A percentile compares a stretch with the other conserved stretches of the same genome.
phyloP scores from a whole-genome alignment of 139 green algal genomes.

The Volvox reticuliferus region DNA sequence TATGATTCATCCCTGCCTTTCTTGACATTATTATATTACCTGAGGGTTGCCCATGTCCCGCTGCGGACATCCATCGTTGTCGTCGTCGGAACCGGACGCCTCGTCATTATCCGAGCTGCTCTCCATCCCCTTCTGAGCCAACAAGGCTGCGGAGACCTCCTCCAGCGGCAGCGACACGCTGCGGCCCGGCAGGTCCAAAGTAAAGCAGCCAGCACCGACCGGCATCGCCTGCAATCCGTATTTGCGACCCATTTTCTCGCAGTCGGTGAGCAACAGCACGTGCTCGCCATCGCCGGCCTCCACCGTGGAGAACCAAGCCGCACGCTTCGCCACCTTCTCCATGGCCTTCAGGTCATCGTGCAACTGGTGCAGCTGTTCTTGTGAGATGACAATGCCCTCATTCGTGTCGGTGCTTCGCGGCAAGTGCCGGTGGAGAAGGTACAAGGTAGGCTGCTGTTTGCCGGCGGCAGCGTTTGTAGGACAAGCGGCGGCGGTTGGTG shows the following conservation, averaged over 20 bases:
- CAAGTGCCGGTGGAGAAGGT: conserved; percentile 47
- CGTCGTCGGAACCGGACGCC: conserved; percentile 4
- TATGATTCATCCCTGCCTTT: too few relatives aligned
- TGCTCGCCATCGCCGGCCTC: conserved; percentile 36
- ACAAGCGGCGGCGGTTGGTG: background rate
- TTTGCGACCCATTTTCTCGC: conserved; percentile 25
- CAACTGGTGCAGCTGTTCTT: conserved; percentile 26
- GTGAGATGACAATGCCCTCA: background rate
- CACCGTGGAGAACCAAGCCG: conserved; percentile 18
- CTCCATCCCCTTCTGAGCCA: background rate
- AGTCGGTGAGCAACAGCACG: conserved; percentile 41
- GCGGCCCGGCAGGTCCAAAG: background rate
- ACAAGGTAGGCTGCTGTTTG: conserved; percentile 14
- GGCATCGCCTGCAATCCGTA: conserved; percentile 20
- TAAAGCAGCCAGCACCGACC: background rate
- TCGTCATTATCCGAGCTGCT: background rate
- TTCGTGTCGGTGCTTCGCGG: background rate
- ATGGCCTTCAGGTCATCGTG: conserved; percentile 48
- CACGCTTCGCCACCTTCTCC: conserved; percentile 58
- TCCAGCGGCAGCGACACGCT: background rate
- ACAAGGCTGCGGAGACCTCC: background rate
- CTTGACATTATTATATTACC: too few relatives aligned
- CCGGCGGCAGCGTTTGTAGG: too few relatives aligned
- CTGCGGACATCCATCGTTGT: background rate
- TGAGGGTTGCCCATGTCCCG: too few relatives aligned